Evolutionary conservation across 257 asterid species (phyloP), one percentile per base, ranked within the genome.

Genomic region (Rhazya stricta): DNA sequence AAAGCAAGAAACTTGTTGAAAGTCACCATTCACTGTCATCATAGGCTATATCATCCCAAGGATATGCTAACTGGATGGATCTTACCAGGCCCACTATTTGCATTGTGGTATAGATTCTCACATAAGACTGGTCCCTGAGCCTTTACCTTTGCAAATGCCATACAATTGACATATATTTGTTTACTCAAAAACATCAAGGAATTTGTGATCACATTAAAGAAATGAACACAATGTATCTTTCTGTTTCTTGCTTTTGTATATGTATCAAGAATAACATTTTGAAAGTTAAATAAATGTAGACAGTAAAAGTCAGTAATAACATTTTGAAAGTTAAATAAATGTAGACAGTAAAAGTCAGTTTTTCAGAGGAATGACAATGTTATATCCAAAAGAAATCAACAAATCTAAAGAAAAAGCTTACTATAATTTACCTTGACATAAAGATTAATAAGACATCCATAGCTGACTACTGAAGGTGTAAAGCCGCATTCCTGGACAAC

Each of bases 381-480:
- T 42, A 56, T 32, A 42, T 37, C 48, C 34, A 54, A 68, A 34
- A 32, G 30, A 71, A 43, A 45, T 21, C 18, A 60, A 61, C 42
- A 53, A 75, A 48, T 29, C 43, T n/a, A 76, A 79, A 34, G 39
- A 29, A 41, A 74, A 67, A 16, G 11, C 29, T 42, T 23, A 51
- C 74, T 34, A 73, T 46, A 50, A 42, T 34, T 80, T 86, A 94
- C 98, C 98, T 95, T 95, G 79, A 85, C 87, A 82, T 89, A 88
- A 68, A 91, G 91, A 85, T 95, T 95, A 75, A 95, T 89, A 82
- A 92, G 97, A 72, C 99, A 95, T 77, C 99, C 99, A 71, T 88
- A 92, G 77, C 93, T 95, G 85, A 92, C 67, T 62, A 95, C 81
- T 29, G 97, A 88, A 82, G 99, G 97, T 51, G 87, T 79, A 82